Percentiles rank a stretch among this genome's conserved stretches.
Conservation (phyloP, 805 yeast genomes). For the Candida quercuum region DNA sequence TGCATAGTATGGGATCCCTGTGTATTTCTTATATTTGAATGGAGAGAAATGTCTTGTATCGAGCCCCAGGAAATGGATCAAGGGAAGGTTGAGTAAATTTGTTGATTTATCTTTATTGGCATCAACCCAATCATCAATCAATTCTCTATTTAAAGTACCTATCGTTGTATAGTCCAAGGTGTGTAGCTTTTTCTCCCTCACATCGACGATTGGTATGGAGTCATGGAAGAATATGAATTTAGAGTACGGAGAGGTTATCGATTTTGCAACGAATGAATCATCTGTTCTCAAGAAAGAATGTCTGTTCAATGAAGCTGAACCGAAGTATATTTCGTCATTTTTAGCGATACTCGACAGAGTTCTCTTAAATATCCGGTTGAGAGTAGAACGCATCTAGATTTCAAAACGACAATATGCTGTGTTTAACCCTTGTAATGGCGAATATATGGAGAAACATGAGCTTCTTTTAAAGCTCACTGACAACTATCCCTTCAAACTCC, state of each 20-base stretch:
- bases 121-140: constrained; percentile 21
- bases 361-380: constrained; percentile 1
- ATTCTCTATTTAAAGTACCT: constrained; percentile 9
- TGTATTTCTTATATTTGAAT: constrained; percentile 42
- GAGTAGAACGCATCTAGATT: no score
- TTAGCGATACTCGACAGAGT: neutral
- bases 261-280: constrained; percentile 37
- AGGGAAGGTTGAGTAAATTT: constrained; percentile 11
- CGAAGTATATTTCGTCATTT: constrained; percentile 33
- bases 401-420: no score
- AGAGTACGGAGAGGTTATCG: constrained; percentile 39
- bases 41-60: constrained; percentile 31
- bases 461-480: no score
- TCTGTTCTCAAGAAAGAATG: constrained; percentile 54
- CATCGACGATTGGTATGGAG: constrained; percentile 24
- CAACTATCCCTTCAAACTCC: no score
- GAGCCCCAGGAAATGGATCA: constrained; percentile 36
- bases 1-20: constrained; percentile 62
- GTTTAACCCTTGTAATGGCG: no score
- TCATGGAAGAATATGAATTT: constrained; percentile 33
- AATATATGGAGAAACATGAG: no score
- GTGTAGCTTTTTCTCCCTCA: constrained; percentile 3
- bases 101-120: constrained; percentile 8
- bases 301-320: constrained; percentile 45
- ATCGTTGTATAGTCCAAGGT: constrained; percentile 13